A percentile compares a stretch with the other conserved stretches of the same genome.
Conservation (phyloP, 441 rosid genomes). For the Erodium moschatum region DNA sequence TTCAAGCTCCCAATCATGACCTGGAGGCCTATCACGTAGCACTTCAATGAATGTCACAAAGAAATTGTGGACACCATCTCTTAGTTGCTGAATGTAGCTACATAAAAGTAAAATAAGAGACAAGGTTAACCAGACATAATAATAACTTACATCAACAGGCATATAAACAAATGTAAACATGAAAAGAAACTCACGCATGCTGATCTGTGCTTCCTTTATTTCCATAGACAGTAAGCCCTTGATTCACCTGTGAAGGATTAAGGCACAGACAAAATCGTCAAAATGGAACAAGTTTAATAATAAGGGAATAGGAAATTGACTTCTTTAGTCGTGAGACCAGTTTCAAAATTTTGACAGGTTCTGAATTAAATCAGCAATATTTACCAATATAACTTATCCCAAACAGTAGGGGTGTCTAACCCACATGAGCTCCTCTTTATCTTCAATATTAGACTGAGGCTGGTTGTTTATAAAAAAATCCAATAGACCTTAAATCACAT, state of each 20-base stretch:
- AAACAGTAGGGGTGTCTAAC: background rate
- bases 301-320: background rate
- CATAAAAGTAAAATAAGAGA: slow-evolving; percentile 14
- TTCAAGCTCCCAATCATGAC: slow-evolving; percentile 99
- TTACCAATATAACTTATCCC: background rate
- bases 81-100: slow-evolving; percentile 94
- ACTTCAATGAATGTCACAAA: slow-evolving; percentile 94
- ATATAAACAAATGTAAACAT: slow-evolving; percentile 5
- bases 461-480: background rate
- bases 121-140: slow-evolving; percentile 12
- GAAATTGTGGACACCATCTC: slow-evolving; percentile 96
- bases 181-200: slow-evolving; percentile 68
- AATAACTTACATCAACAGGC: slow-evolving; percentile 8
- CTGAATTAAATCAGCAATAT: too few relatives aligned
- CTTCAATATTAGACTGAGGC: background rate
- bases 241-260: slow-evolving; percentile 52
- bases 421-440: background rate
- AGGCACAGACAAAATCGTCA: background rate
- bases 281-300: background rate
- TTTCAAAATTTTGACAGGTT: background rate
- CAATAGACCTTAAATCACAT: background rate
- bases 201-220: slow-evolving; percentile 99
- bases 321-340: background rate
- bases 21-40: slow-evolving; percentile 84
- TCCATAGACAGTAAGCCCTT: slow-evolving; percentile 88